Percentiles rank a stretch among this genome's conserved stretches.
Evolutionary conservation across 208 protist species (phyloP).

Genomic region (Acanthamoeba quina): DNA sequence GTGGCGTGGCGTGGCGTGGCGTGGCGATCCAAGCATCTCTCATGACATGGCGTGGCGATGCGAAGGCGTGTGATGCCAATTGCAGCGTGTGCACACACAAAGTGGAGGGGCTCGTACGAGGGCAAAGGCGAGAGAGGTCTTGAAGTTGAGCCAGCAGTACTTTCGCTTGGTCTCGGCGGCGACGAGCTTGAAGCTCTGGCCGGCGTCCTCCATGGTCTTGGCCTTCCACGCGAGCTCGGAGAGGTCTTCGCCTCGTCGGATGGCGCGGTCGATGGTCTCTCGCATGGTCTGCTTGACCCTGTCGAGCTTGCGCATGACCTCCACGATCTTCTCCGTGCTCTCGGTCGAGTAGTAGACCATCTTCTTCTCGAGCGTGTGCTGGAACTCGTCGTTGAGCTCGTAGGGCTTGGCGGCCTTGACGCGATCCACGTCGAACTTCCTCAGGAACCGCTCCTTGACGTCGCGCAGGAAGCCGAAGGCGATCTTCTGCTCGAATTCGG

Average conservation of each 20-base stretch:
- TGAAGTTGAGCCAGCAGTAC: constrained; percentile 72
- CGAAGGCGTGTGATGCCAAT: not conserved
- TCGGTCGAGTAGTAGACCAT: constrained; percentile 71
- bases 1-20: too few relatives aligned
- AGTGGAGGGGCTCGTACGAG: not conserved
- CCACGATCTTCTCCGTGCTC: constrained; percentile 65
- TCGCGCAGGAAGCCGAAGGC: constrained; percentile 53
- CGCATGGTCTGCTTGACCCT: constrained; percentile 61
- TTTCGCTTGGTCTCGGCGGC: constrained; percentile 67
- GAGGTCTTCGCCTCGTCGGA: constrained; percentile 56
- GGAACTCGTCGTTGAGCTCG: constrained; percentile 57
- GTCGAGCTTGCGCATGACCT: constrained; percentile 64
- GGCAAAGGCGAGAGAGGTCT: constrained; percentile 51
- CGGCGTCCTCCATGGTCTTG: constrained; percentile 69
- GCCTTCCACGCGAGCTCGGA: constrained; percentile 66
- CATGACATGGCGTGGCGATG: too few relatives aligned
- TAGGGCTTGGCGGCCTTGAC: constrained; percentile 46
- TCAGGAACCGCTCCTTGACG: constrained; percentile 40
- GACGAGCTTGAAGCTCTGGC: constrained; percentile 57
- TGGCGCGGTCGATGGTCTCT: constrained; percentile 59
- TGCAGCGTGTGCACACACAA: not conserved
- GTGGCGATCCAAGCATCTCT: too few relatives aligned
- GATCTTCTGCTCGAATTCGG: constrained; percentile 66
- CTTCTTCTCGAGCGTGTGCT: constrained; percentile 62
- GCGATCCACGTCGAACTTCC: constrained; percentile 43